Evolutionary conservation across 2,329 filamentous ascomycete species (phyloP), one percentile per base, ranked within the genome.

Genomic region (Aspergillus tanneri): DNA sequence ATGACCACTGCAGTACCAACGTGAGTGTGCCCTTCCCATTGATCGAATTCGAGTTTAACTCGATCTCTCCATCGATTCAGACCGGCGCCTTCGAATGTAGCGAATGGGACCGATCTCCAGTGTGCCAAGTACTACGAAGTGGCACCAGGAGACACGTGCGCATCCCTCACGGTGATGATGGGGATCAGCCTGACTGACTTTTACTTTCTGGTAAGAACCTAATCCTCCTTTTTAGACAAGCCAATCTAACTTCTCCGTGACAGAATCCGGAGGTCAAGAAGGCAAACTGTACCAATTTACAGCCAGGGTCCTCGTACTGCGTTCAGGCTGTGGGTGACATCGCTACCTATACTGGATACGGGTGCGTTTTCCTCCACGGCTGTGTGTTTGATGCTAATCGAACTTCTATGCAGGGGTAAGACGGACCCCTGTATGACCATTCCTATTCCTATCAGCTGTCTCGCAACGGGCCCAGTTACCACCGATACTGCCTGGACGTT

Each of bases 321-420:
- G 34, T 53, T 14, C 10, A 50, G 37, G 37, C 51, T 9, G 37
- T 53, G 21, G 51, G 47, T 11, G 43, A 48, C 18, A 53, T 50
- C 22, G 19, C 12, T 5, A 48, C 42, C n/a, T 53, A 53, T 32
- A 19, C 48, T 14, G 44, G 36, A 12, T 42, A 41, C 34, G 25
- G 22, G 18, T 32, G 10, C 19, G n/a, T 30, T n/a, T 21, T 23
- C 12, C 27, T 25, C 24, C 6, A 25, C 6, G 6, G 24, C 24
- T 25, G 24, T 25, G 6, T 6, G 11, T 16, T 27, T 12, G 36
- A 22, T 14, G 21, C 32, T 36, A 16, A 32, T 27, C 27, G 14
- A 32, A 21, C 11, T 43, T 19, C 2, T 11, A 21, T 36, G 16
- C 28, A 39, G 43, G 12, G 35, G 35, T 28, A 19, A 46, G 14